Conservation (phyloP, 768 basidiomycete species). For the Neoboletus magnificus region DNA sequence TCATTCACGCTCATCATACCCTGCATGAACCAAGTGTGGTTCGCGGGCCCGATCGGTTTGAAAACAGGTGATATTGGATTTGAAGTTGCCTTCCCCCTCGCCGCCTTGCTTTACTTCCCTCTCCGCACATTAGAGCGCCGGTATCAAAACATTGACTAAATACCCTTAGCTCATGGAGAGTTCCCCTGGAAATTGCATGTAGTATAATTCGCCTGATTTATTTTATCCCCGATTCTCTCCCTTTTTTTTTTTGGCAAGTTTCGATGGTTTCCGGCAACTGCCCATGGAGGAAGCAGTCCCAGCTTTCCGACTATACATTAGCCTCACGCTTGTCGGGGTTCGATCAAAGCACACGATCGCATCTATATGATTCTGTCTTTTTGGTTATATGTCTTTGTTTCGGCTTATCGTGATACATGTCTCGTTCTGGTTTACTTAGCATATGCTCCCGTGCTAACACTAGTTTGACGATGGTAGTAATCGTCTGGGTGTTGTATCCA, state of each 20-base stretch:
- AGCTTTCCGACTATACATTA: background rate
- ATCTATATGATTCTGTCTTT: background rate
- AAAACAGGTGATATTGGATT: slow-evolving; percentile 71
- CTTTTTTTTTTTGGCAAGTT: background rate
- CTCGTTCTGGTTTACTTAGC: background rate
- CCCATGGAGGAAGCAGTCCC: slow-evolving; percentile 1
- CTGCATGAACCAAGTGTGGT: slow-evolving; percentile 72
- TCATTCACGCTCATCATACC: slow-evolving; percentile 59
- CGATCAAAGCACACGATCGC: slow-evolving; percentile 3
- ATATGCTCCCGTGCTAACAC: background rate
- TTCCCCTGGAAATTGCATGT: slow-evolving; percentile 8
- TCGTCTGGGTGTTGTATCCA: background rate
- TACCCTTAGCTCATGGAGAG: background rate
- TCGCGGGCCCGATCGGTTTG: slow-evolving; percentile 61
- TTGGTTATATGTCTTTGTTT: background rate
- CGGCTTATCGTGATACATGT: background rate
- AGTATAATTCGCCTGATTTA: slow-evolving; percentile 4
- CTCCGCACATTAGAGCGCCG: slow-evolving; percentile 50
- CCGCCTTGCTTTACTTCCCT: slow-evolving; percentile 49
- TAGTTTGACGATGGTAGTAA: slow-evolving; percentile 1
- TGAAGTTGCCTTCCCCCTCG: slow-evolving; percentile 51
- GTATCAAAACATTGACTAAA: slow-evolving; percentile 25
- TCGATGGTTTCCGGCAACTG: slow-evolving; percentile 23
- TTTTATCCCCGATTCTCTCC: slow-evolving; percentile 1
- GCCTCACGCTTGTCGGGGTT: background rate